A percentile compares a stretch with the other conserved stretches of the same genome.
Conservation (phyloP, 2,329 filamentous ascomycete species). For the Thelonectria blattea region DNA sequence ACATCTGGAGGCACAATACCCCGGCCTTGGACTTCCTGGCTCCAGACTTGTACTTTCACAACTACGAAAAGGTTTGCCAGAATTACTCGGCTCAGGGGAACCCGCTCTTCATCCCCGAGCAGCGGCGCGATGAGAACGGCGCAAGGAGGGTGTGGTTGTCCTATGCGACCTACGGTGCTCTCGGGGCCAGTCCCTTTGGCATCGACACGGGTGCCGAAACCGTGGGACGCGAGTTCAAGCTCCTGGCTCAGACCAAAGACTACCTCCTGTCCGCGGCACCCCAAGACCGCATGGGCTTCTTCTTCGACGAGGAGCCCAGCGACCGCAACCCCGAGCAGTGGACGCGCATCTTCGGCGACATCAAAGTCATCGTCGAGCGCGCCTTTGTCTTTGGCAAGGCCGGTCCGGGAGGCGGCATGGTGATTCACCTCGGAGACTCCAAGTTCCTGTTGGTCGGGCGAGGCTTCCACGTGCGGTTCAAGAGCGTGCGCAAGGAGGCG, state of each 20-base stretch:
- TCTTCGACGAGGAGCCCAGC: slow-evolving; percentile 42
- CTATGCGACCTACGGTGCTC: slow-evolving; percentile 46
- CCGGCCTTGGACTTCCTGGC: slow-evolving; percentile 52
- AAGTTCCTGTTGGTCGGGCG: slow-evolving; percentile 47
- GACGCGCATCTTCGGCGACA: slow-evolving; percentile 40
- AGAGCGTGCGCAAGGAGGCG: slow-evolving; percentile 38
- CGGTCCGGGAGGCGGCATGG: slow-evolving; percentile 46
- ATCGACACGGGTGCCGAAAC: slow-evolving; percentile 44
- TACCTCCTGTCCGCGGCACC: slow-evolving; percentile 40
- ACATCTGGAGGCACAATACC: slow-evolving; percentile 49
- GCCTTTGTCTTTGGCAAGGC: slow-evolving; percentile 50
- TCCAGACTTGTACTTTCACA: slow-evolving; percentile 56
- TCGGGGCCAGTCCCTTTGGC: slow-evolving; percentile 49
- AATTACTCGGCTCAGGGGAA: slow-evolving; percentile 52
- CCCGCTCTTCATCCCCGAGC: slow-evolving; percentile 59
- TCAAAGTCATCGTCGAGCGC: slow-evolving; percentile 46
- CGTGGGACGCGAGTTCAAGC: slow-evolving; percentile 41
- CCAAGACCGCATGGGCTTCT: slow-evolving; percentile 46
- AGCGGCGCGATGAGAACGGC: slow-evolving; percentile 55
- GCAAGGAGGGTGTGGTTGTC: slow-evolving; percentile 50
- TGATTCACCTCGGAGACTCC: slow-evolving; percentile 44
- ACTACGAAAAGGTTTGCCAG: slow-evolving; percentile 51
- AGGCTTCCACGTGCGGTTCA: slow-evolving; percentile 47
- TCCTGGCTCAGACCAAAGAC: slow-evolving; percentile 39
- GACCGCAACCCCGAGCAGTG: slow-evolving; percentile 36